Evolutionary conservation across 1,139 yeast species (phyloP), one percentile per base, ranked within the genome.

Genomic region (Magnusiomyces ingens): DNA sequence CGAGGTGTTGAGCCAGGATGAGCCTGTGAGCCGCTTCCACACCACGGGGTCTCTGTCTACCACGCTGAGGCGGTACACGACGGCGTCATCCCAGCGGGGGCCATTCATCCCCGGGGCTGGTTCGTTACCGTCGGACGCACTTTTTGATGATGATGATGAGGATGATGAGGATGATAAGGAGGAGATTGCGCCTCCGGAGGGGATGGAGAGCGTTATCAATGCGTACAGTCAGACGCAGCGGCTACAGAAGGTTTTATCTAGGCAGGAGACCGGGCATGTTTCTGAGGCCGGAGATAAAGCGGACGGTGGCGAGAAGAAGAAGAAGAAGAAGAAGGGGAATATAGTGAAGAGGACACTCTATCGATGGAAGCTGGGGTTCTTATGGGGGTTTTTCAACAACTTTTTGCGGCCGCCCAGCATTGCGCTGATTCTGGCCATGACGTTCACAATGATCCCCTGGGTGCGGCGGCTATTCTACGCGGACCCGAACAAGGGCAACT

Each of bases 401-500:
- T 77, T 90, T 58, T 63, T 76, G 47, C 76, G 94, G n/a, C 94
- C 95, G 0, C 82, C 82, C 48, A 83, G 94, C 1, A 60, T 83
- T 46, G 73, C 91, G 1, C 77, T 88, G 48, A 74, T 89, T 2
- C 46, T 80, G 0, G 75, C 93, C 1, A 68, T 90, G 49, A 73
- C 76, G 2, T 73, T 86, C 21, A 81, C 94, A 17, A 85, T 91
- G 85, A 76, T 93, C 15, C 96, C 96, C 0, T 91, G 96, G 74
- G 74, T 89, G 12, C 84, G 85, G 62, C 88, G 94, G 1, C 74
- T 90, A 32, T 91, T 91, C 66, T 62, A 60, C 35, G 58, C 58
- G 32, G 54, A 37, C 2, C 45, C 53, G 12, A 90, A 86, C 3
- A 42, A 45, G 13, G 60, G 71, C 68, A 18, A 59, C 47, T 62